Evolutionary conservation across 2,329 filamentous ascomycete genomes (phyloP), one percentile per base, ranked within the genome.

Genomic region (Nectriaceae sp.): DNA sequence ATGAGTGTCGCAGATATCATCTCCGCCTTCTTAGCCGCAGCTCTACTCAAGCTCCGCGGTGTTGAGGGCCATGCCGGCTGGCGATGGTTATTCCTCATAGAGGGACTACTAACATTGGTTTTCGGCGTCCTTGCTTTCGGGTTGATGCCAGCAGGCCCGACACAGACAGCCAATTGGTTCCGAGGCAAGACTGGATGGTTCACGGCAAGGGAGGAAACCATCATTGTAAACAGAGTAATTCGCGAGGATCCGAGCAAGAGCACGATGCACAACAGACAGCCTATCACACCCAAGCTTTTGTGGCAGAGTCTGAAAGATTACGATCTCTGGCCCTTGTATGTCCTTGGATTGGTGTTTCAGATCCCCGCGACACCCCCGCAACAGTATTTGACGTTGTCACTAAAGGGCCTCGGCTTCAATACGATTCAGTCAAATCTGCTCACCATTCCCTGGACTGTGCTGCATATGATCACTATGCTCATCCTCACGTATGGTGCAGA

Each of bases 171-270:
- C 15, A 75, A 73, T 46, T 80, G 76, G 76, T 79, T 82, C 53
- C 71, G 75, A 3, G 74, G 78, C 3, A 73, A 72, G 2, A 82
- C 81, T 36, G 62, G 85, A 4, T 87, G 85, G 85, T 87, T 87
- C 64, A 80, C 71, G 2, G 85, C 87, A 60, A 74, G 74, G 2
- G 83, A 89, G 60, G 85, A 89, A 59, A 78, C 82, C 48, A 88
- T 89, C 59, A 83, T 89, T 78, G 77, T 86, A n/a, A 89, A 88
- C 61, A 31, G 26, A 71, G 76, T 5, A 72, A 80, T 80, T 11
- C 73, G 77, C 24, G 78, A 80, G 40, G 77, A 80, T 54, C 77
- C 78, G 0, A 76, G 76, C 29, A 81, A 80, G 63, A 77, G 73
- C 15, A 66, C 77, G 11, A 79, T 75, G 0, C 66, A 68, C 13